Conservation (phyloP, 441 rosid genomes). For the Brassica hybrid region DNA sequence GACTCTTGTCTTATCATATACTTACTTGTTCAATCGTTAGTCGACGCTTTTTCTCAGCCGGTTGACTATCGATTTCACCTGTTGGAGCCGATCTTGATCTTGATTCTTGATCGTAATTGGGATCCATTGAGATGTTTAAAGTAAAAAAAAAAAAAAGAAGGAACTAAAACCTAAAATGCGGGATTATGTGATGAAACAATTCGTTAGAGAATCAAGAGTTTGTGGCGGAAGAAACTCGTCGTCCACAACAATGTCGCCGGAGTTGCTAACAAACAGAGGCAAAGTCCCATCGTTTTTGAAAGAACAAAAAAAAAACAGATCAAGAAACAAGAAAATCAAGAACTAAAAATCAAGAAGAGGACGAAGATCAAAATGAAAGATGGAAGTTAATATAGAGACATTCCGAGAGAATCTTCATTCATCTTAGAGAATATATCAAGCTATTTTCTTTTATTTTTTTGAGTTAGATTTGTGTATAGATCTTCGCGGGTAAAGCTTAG, state of each 20-base stretch:
- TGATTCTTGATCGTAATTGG: slow-evolving; percentile 7
- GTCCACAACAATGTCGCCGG: slow-evolving; percentile 34
- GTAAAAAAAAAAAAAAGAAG: not conserved
- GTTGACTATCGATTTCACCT: slow-evolving; percentile 6
- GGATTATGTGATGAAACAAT: not conserved
- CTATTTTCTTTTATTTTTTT: not conserved
- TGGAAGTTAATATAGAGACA: not conserved
- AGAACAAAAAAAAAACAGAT: not conserved
- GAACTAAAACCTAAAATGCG: slow-evolving; percentile 1
- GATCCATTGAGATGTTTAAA: slow-evolving; percentile 11
- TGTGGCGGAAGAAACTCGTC: slow-evolving; percentile 40
- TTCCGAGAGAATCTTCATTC: slow-evolving; percentile 19
- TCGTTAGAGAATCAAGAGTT: slow-evolving; percentile 23
- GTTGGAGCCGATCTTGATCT: not conserved
- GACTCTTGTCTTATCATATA: not conserved
- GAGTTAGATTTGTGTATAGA: not conserved
- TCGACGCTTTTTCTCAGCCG: slow-evolving; percentile 19
- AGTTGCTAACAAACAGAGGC: slow-evolving; percentile 14
- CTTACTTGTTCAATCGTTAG: slow-evolving; percentile 19
- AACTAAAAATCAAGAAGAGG: not conserved
- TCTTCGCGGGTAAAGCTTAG: slow-evolving; percentile 33
- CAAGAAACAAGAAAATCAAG: not conserved
- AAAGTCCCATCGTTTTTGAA: slow-evolving; percentile 10
- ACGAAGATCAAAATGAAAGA: slow-evolving; percentile 3
- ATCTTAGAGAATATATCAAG: not conserved